These are phyloP conservation scores for Trichoderma atrobrunneum DNA, from an alignment of 2,329 filamentous ascomycete species.

Conservation along the genomic window DNA sequence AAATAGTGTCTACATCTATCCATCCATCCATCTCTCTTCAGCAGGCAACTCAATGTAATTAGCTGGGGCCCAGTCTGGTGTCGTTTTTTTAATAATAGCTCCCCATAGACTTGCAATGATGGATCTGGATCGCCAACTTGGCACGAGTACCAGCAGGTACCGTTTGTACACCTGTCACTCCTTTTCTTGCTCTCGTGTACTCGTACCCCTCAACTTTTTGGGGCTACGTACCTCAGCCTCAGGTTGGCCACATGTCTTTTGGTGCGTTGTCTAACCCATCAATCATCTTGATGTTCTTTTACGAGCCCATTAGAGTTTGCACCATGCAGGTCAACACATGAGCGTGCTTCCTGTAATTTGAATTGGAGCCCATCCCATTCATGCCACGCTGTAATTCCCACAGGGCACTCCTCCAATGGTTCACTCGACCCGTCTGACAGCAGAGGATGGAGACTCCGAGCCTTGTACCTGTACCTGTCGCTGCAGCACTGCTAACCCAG, in stretches of 20 bases:
- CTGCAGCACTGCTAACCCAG: not conserved
- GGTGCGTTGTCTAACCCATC: not conserved
- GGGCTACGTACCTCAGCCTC: not conserved
- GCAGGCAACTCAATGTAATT: not conserved
- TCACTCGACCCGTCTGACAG: slow-evolving; percentile 7
- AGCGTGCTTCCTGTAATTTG: slow-evolving; percentile 10
- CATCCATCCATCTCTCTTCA: not conserved
- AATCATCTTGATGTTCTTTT: not conserved
- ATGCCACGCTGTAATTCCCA: not conserved
- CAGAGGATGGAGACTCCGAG: not conserved
- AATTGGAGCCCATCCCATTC: not conserved
- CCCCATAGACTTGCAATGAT: not conserved
- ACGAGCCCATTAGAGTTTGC: not conserved
- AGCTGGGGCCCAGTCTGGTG: not conserved
- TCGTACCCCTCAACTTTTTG: not conserved
- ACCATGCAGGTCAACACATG: slow-evolving; percentile 1
- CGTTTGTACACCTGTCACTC: not conserved
- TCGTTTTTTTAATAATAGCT: not conserved
- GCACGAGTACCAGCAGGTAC: not conserved
- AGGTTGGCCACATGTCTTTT: not conserved
- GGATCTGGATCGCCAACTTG: not conserved
- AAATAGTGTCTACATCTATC: not conserved
- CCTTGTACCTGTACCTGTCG: not conserved
- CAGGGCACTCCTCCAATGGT: not conserved
- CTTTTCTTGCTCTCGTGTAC: not conserved